Conservation (phyloP, 108 stramenopile species). For the Cyclotella sp. region DNA sequence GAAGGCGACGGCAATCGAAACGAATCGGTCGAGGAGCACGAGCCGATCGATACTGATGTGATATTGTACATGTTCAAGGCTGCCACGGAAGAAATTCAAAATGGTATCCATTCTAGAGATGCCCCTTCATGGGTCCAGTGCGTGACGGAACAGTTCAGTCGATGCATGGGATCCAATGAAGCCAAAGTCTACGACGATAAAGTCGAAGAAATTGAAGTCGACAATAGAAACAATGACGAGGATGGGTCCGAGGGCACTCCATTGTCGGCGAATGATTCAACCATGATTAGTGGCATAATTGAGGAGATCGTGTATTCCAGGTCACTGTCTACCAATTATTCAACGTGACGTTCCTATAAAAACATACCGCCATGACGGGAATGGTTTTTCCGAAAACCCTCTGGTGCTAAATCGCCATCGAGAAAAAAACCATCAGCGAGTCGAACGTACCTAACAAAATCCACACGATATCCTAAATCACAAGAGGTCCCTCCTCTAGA, state of each 20-base stretch:
- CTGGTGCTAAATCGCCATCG: background rate
- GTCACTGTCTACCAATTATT: background rate
- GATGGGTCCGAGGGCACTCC: background rate
- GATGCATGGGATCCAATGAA: constrained; percentile 10
- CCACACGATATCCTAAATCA: background rate
- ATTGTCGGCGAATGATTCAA: background rate
- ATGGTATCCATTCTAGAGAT: background rate
- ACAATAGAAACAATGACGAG: too few species aligned
- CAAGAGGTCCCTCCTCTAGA: too few species aligned
- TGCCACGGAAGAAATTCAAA: constrained; percentile 3
- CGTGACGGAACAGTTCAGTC: background rate
- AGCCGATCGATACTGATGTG: background rate
- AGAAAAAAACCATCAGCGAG: background rate
- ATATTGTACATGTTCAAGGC: constrained; percentile 8
- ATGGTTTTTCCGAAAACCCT: background rate
- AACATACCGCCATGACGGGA: too few species aligned
- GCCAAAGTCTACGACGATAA: background rate
- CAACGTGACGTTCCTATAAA: background rate
- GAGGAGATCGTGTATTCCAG: background rate
- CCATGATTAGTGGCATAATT: constrained; percentile 14
- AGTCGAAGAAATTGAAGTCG: too few species aligned
- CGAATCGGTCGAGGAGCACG: background rate
- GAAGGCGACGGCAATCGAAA: background rate
- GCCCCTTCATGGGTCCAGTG: constrained; percentile 5
- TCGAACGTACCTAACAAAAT: background rate